Evolutionary conservation across 2,329 filamentous ascomycete genomes (phyloP), one percentile per base, ranked within the genome.

Genomic region (Fusarium abutilonis): DNA sequence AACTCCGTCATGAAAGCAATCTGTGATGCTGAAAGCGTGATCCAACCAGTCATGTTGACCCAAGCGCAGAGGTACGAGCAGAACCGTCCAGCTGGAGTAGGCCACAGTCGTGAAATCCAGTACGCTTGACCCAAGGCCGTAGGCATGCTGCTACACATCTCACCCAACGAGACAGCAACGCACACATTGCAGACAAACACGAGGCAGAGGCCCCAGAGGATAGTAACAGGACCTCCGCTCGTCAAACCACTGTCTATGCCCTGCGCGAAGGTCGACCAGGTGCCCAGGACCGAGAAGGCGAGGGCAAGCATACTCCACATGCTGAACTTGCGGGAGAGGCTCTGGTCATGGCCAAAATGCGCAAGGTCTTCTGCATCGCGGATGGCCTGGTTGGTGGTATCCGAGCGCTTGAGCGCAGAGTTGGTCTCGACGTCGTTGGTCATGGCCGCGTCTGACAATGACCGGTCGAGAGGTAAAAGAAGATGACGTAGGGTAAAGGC

Each of bases 1-100:
- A 86, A 84, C 63, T 84, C 77, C 4, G 82, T 80, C 82, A 86
- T 85, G 66, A 86, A 86, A 11, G 82, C 83, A 21, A 82, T 77
- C 56, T 84, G 81, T 2, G 82, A 85, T 0, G 83, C 84, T 0
- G 81, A 81, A 54, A 86, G 70, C 0, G 82, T 81, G 78, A 82
- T 84, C 84, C 84, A 86, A 11, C 83, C 84, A 55, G 85, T 85
- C 0, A 80, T 84, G 70, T 86, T 86, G 66, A 86, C 83, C 82
- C 83, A 86, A 3, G 83, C 84, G 61, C 82, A 84, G 72, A 86
- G 77, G 65, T 86, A 86, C 1, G 81, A 83, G 4, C 72, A 66
- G 57, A 85, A 83, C 2, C 83, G 78, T 2, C 83, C 84, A 1
- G 13, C 67, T 66, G 54, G 71, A 43, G 76, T 78, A 73, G 46